Conservation (phyloP, 2,329 filamentous ascomycete species). For the Aspergillus novoparasiticus region DNA sequence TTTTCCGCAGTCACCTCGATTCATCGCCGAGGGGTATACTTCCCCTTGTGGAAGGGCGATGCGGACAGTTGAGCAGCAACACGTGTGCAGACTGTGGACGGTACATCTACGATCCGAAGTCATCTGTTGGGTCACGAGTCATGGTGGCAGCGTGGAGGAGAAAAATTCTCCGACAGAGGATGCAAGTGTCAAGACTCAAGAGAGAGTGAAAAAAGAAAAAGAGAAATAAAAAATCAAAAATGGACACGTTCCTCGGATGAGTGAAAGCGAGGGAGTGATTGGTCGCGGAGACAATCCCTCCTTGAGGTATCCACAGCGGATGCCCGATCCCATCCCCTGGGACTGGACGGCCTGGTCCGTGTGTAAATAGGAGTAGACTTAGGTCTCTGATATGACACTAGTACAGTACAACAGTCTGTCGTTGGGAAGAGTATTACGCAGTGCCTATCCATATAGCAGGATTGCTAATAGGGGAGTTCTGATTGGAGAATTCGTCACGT, state of each 20-base stretch:
- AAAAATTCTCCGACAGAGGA: background rate
- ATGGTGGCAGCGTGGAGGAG: background rate
- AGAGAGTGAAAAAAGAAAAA: background rate
- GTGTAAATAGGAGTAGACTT: background rate
- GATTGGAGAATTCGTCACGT: constrained; percentile 1
- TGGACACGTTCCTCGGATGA: constrained; percentile 6
- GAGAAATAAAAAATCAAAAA: background rate
- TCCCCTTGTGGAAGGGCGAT: background rate
- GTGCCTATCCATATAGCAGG: background rate
- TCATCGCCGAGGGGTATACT: background rate
- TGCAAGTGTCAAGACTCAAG: background rate
- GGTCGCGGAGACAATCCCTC: background rate
- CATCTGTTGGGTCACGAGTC: constrained; percentile 11
- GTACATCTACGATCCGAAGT: constrained; percentile 4
- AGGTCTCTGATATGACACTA: background rate
- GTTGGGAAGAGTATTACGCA: background rate
- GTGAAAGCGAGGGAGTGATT: background rate
- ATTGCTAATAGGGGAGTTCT: constrained; percentile 1
- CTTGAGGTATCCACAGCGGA: background rate
- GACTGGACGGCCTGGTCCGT: constrained; percentile 1
- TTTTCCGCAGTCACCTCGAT: background rate
- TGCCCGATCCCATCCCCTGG: constrained; percentile 4
- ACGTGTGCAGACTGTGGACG: background rate
- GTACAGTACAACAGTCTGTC: background rate
- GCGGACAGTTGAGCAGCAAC: background rate